These are phyloP conservation scores for Lasiosphaeria hispida DNA, from an alignment of 495 filamentous ascomycete genomes.

Conservation along the genomic window DNA sequence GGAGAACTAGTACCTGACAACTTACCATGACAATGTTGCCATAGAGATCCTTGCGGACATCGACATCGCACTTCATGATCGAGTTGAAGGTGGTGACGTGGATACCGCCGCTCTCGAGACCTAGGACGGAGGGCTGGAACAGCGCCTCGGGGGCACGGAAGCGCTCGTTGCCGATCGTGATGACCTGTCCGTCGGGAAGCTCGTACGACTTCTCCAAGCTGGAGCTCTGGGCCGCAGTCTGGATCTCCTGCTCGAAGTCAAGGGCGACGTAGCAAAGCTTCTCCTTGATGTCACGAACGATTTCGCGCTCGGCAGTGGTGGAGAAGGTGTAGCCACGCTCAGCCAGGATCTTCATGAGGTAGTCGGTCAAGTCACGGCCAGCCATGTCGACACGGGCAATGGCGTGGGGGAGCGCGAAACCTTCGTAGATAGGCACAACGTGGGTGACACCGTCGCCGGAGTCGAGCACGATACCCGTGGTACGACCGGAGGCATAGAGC, in stretches of 20 bases:
- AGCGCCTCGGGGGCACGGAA: conserved; percentile 99
- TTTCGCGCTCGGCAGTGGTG: conserved; percentile 99
- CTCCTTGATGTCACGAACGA: conserved; percentile 99
- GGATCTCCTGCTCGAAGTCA: conserved; percentile 99
- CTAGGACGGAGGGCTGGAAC: conserved; percentile 97
- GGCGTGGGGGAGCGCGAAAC: conserved; percentile 98
- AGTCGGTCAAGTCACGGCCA: conserved; percentile 98
- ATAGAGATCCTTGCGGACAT: conserved; percentile 98
- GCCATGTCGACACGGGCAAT: conserved; percentile 99
- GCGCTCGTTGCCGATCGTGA: conserved; percentile 99
- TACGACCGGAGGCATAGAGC: conserved; percentile 99
- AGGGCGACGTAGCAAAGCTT: conserved; percentile 99
- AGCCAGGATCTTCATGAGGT: conserved; percentile 99
- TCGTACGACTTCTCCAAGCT: conserved; percentile 99
- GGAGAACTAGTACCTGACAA: conserved; percentile 19
- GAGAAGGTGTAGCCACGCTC: conserved; percentile 99
- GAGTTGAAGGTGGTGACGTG: conserved; percentile 99
- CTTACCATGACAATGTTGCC: conserved; percentile 99
- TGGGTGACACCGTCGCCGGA: conserved; percentile 99
- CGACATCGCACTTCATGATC: conserved; percentile 99
- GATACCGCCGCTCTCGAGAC: conserved; percentile 97
- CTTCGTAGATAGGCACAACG: conserved; percentile 99
- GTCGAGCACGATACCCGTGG: conserved; percentile 99
- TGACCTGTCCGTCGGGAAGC: conserved; percentile 98
- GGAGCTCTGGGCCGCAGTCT: conserved; percentile 95